Conservation (phyloP, 768 basidiomycete genomes). For the Amanita fuliginea region DNA sequence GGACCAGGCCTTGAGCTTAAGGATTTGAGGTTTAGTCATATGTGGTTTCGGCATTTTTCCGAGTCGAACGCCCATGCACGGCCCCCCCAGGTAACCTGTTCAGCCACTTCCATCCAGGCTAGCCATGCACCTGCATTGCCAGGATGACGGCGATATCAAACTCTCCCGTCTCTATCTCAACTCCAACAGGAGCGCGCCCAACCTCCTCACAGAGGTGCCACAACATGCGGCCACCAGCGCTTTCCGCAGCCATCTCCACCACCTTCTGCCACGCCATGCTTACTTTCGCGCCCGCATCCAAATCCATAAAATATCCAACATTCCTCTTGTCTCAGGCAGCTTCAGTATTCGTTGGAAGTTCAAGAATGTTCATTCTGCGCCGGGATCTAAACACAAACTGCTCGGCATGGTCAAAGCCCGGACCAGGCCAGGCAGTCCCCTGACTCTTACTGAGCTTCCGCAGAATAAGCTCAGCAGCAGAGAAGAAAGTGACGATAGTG, state of each 20-base stretch:
- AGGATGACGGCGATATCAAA: constrained; percentile 2
- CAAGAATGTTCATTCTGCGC: constrained; percentile 34
- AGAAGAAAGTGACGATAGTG: constrained; percentile 9
- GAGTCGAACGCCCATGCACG: not conserved
- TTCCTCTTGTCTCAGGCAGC: constrained; percentile 62
- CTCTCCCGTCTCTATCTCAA: not conserved
- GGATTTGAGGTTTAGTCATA: not conserved
- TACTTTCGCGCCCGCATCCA: constrained; percentile 50
- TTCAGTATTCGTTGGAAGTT: constrained; percentile 67
- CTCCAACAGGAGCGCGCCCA: constrained; percentile 3
- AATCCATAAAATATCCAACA: constrained; percentile 59
- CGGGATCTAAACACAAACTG: constrained; percentile 28
- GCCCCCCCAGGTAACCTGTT: not conserved
- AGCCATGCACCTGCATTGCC: not conserved
- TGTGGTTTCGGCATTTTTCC: not conserved
- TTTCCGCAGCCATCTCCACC: constrained; percentile 48
- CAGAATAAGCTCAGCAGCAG: constrained; percentile 1
- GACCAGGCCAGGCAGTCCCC: constrained; percentile 4
- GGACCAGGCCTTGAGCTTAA: constrained; percentile 29
- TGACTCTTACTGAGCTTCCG: not conserved
- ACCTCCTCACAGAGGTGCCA: not conserved
- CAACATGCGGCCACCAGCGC: constrained; percentile 11
- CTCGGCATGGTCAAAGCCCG: constrained; percentile 10
- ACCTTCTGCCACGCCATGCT: constrained; percentile 54
- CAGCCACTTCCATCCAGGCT: not conserved